Evolutionary conservation across 2,329 filamentous ascomycete species (phyloP).

Genomic region (Phaeosphaeriaceae sp.): DNA sequence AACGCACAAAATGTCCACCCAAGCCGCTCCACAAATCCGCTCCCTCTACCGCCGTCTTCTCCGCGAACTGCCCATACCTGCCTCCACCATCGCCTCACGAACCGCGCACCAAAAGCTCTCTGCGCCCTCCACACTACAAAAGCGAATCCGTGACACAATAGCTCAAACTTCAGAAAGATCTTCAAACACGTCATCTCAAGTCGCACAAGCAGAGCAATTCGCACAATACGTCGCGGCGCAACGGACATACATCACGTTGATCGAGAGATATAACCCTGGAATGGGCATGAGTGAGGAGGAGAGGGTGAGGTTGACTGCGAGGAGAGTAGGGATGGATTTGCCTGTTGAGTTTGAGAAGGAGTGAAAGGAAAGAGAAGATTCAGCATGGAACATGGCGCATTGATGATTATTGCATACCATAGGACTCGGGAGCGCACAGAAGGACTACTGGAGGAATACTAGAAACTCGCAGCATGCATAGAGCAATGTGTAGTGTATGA

Average conservation of each 20-base stretch:
- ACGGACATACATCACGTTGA: constrained; percentile 77
- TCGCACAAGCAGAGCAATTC: constrained; percentile 76
- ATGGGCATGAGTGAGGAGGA: constrained; percentile 88
- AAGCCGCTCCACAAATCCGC: constrained; percentile 62
- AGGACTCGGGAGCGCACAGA: too few species aligned
- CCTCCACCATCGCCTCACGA: constrained; percentile 42
- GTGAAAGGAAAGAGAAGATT: not conserved
- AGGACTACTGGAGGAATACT: too few species aligned
- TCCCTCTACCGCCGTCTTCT: constrained; percentile 88
- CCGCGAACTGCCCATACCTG: constrained; percentile 82
- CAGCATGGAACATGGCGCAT: too few species aligned
- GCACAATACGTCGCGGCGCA: constrained; percentile 85
- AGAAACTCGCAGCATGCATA: too few species aligned
- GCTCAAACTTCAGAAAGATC: constrained; percentile 22
- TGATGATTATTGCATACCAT: too few species aligned
- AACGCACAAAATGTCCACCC: constrained; percentile 41
- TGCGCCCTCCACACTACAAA: constrained; percentile 72
- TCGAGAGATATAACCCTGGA: constrained; percentile 94
- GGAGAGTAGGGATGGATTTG: constrained; percentile 89
- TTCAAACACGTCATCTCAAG: constrained; percentile 24
- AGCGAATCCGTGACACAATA: constrained; percentile 72
- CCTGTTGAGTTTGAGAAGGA: constrained; percentile 65
- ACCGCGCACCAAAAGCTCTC: constrained; percentile 53
- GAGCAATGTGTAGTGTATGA: too few species aligned
- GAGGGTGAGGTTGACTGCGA: constrained; percentile 80